phyloP scores from a whole-genome alignment of 2,329 filamentous ascomycete genomes.

The Penicillium sclerotigenum region DNA sequence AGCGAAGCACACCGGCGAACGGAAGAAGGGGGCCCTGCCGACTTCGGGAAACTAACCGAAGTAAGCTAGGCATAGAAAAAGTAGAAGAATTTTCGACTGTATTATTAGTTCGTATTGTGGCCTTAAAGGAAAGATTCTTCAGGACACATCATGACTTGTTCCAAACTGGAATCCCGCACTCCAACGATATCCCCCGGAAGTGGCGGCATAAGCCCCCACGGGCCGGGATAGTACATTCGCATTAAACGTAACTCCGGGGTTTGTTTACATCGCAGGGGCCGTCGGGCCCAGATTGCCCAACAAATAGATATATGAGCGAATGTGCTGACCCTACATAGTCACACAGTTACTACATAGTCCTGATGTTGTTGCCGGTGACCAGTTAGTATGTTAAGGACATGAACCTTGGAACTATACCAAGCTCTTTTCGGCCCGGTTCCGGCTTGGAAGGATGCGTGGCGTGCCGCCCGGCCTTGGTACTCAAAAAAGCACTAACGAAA shows the following conservation, averaged over 20 bases:
- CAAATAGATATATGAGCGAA: neutral
- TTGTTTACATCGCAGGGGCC: neutral
- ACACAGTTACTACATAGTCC: neutral
- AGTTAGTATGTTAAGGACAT: neutral
- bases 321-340: neutral
- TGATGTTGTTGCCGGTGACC: neutral
- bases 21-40: neutral
- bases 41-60: neutral
- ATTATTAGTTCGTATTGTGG: neutral
- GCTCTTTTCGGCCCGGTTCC: slow-evolving; percentile 1
- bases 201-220: neutral
- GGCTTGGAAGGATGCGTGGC: neutral
- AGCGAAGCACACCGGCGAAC: neutral
- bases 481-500: neutral
- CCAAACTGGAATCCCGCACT: neutral
- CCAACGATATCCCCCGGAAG: neutral
- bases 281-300: neutral
- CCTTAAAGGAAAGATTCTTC: neutral
- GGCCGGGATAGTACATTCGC: neutral
- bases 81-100: neutral
- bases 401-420: neutral
- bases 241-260: slow-evolving; percentile 6
- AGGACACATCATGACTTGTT: neutral
- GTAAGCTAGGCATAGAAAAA: neutral
- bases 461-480: neutral